A percentile compares a stretch with the other conserved stretches of the same genome.
Conservation (phyloP, 306 rosid genomes). For the Acacia crassicarpa region DNA sequence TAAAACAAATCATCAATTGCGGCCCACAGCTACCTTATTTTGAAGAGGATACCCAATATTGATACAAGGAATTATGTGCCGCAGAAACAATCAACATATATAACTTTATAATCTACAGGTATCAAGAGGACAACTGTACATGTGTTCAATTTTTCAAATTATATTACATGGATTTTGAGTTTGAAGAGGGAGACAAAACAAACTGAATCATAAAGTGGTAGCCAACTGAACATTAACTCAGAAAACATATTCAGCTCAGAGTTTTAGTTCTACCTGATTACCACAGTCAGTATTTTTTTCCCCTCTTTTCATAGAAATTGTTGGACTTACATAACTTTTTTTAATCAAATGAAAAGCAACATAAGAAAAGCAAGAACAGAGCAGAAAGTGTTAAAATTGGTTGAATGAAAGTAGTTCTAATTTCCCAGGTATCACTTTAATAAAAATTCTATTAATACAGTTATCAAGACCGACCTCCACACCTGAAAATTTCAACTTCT, state of each 20-base stretch:
- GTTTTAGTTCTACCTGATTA: not conserved
- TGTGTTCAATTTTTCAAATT: not conserved
- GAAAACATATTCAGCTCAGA: not conserved
- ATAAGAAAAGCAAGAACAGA: conserved; percentile 3
- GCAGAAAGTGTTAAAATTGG: no score
- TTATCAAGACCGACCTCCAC: no score
- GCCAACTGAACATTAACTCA: conserved; percentile 2
- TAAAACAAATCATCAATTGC: not conserved
- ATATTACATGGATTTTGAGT: not conserved
- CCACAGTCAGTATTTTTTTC: not conserved
- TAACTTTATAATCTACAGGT: not conserved
- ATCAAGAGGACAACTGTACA: not conserved
- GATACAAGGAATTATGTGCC: not conserved
- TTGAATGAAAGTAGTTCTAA: no score
- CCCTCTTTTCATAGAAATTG: not conserved
- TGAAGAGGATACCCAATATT: not conserved
- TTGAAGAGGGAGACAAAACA: not conserved
- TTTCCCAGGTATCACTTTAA: no score
- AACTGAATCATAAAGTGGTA: not conserved
- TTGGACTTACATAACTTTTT: conserved; percentile 14
- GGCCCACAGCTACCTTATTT: not conserved
- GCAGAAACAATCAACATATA: not conserved
- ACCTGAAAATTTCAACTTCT: no score
- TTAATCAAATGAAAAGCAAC: conserved; percentile 11
- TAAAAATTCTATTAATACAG: no score